Conservation (phyloP, 495 filamentous ascomycete genomes). For the Aspergillus leporis region DNA sequence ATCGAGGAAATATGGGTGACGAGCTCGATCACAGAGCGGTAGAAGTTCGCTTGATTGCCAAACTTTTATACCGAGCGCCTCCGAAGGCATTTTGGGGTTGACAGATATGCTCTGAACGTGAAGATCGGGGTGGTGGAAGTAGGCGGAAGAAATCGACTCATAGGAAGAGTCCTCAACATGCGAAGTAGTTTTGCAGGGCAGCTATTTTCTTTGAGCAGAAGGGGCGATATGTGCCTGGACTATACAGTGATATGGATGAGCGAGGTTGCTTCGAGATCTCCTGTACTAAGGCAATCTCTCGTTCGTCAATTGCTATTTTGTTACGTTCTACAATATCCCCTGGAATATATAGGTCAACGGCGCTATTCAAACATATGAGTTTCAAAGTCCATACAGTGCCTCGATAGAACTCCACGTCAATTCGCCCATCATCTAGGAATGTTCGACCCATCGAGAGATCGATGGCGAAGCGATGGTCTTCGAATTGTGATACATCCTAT, state of each 20-base stretch:
- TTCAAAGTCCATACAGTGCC: slow-evolving; percentile 30
- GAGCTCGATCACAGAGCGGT: slow-evolving; percentile 32
- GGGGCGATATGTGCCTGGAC: slow-evolving; percentile 30
- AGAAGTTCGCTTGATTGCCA: slow-evolving; percentile 33
- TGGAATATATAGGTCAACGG: slow-evolving; percentile 18
- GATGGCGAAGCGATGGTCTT: slow-evolving; percentile 26
- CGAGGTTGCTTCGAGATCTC: slow-evolving; percentile 24
- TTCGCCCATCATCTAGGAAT: slow-evolving; percentile 29
- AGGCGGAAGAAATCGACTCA: slow-evolving; percentile 23
- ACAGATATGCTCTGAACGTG: slow-evolving; percentile 42
- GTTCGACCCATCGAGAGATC: slow-evolving; percentile 29
- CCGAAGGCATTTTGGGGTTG: slow-evolving; percentile 25
- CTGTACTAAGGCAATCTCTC: slow-evolving; percentile 30
- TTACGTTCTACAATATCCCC: slow-evolving; percentile 28
- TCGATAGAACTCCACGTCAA: slow-evolving; percentile 26
- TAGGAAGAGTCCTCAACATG: slow-evolving; percentile 27
- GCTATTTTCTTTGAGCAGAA: slow-evolving; percentile 27
- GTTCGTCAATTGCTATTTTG: slow-evolving; percentile 24
- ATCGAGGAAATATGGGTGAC: slow-evolving; percentile 30
- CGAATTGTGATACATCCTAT: slow-evolving; percentile 12
- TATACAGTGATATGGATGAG: slow-evolving; percentile 28
- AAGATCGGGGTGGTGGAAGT: slow-evolving; percentile 39
- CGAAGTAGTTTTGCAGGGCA: slow-evolving; percentile 29
- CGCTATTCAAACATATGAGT: not conserved
- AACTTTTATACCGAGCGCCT: slow-evolving; percentile 35